Base-by-base conservation (phyloP, 169 alveolate species). In the Plasmodium adleri region DNA sequence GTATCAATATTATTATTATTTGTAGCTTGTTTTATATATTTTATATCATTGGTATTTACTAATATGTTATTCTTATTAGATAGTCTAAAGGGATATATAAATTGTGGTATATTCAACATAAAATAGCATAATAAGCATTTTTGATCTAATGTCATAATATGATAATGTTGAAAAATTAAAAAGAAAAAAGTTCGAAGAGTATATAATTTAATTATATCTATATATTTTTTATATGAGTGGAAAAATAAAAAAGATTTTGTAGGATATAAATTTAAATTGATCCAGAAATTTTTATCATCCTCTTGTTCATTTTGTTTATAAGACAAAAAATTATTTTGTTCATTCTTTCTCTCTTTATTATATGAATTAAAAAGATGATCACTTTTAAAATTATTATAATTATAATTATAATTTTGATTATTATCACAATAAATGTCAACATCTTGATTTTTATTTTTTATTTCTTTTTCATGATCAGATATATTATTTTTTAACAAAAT, bases 81-180 rank as follows among this genome's bases (percentile, higher is more conserved):
- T 20, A 72, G 9, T 60, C 9, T 5, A 50, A 68, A 26, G 6
- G 85, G 85, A 4, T 3, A 83, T 20, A 68, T 15, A 12, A 56
- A 70, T 24, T 68, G 54, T 13, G 64, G 74, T 17, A 83, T 49
- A 54, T 68, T 62, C 49, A 70, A 17, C 10, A 67, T 58, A 24
- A 83, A 83, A 73, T 70, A 83, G 13, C 74, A 83, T 20, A 83
- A 22, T 49, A 68, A 39, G 47, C 74, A 83, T 50, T 70, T 83
- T 47, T 59, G 32, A 17, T 67, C 74, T 17, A 83, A 83, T 15
- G 49, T 22, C n/a, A 83, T 47, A 20, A 68, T 10, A 9, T 83
- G 74, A 28, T 56, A 45, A 83, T 83, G 91, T 32, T 83, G 86
- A 58, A 10, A 6, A 43, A 83, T 20, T 13, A 43, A 62, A 15